These are phyloP conservation scores for Monilinia fructicola DNA, from an alignment of 2,329 filamentous ascomycete genomes.

Conservation along the genomic window DNA sequence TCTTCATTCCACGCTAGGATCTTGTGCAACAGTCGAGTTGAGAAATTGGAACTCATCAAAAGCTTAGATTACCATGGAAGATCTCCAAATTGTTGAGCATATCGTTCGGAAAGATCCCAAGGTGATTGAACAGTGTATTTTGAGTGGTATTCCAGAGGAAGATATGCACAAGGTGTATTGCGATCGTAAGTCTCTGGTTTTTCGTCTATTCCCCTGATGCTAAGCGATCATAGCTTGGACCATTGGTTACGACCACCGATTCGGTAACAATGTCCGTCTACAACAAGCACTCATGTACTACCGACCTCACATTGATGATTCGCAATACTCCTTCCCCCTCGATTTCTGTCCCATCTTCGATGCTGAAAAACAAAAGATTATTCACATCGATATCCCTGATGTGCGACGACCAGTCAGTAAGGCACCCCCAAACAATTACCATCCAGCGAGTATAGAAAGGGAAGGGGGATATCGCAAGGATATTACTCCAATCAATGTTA, in stretches of 20 bases:
- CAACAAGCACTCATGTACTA: slow-evolving; percentile 98
- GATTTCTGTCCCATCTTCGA: slow-evolving; percentile 95
- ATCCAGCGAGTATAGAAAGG: slow-evolving; percentile 68
- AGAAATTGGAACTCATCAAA: slow-evolving; percentile 24
- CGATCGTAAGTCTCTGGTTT: slow-evolving; percentile 60
- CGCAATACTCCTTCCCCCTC: slow-evolving; percentile 85
- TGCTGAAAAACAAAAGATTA: slow-evolving; percentile 66
- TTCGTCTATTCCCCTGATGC: slow-evolving; percentile 14
- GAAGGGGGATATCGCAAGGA: slow-evolving; percentile 74
- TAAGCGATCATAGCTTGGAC: slow-evolving; percentile 68
- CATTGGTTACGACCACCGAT: slow-evolving; percentile 90
- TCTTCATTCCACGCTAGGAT: slow-evolving; percentile 9
- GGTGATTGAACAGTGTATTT: slow-evolving; percentile 85
- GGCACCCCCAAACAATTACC: slow-evolving; percentile 75
- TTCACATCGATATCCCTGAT: slow-evolving; percentile 64
- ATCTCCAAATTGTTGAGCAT: slow-evolving; percentile 76
- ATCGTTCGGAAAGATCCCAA: slow-evolving; percentile 74
- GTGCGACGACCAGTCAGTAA: slow-evolving; percentile 73
- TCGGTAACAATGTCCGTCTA: slow-evolving; percentile 73
- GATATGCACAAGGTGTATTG: slow-evolving; percentile 97
- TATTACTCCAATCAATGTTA: slow-evolving; percentile 84
- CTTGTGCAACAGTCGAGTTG: background rate
- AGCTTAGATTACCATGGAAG: slow-evolving; percentile 80
- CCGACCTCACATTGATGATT: slow-evolving; percentile 78
- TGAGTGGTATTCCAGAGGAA: slow-evolving; percentile 74